Evolutionary conservation across 768 basidiomycete genomes (phyloP), one percentile per base, ranked within the genome.

Genomic region (Clitopilus hobsonii): DNA sequence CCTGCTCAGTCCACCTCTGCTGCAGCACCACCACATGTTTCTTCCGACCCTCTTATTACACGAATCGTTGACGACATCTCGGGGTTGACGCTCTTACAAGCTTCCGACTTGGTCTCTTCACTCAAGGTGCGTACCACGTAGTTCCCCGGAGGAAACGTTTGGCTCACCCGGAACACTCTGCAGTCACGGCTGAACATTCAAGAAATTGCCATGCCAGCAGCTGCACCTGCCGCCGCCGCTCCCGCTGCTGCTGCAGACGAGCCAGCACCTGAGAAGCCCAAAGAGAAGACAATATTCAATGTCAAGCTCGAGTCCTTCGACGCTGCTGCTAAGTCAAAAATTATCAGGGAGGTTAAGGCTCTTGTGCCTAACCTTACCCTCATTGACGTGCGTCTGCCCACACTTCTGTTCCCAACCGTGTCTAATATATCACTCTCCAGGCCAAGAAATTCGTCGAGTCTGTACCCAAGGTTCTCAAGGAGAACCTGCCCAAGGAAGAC

Each of bases 401-500:
- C 54, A 29, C 47, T 45, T 18, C 23, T 7, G 16, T 14, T 52
- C 3, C 49, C 36, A 51, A 52, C 56, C 23, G 32, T 55, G 29
- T 18, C 49, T 45, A 36, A 41, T 30, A 56, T 38, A 38, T 22
- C 52, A 56, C 56, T 58, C 29, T 59, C 23, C 65, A 99, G 97
- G 97, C 97, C 23, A 99, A 99, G 83, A 99, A 97, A 74, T 96
- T 98, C 64, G 97, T 98, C 45, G 97, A 99, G 73, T 93, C 92
- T 16, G 71, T 91, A 61, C 97, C 97, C 22, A 88, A 98, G 73
- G 74, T 88, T 4, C 76, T 99, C 64, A 99, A 98, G 74, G 97
- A 98, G 74, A 91, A 91, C 69, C 66, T 97, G 56, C 79, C 91
- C 22, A 99, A 99, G 72, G 97, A 99, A 63, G 97, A 99, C 32